Base-by-base conservation (phyloP, 768 basidiomycete species). In the Trametes cubensis region DNA sequence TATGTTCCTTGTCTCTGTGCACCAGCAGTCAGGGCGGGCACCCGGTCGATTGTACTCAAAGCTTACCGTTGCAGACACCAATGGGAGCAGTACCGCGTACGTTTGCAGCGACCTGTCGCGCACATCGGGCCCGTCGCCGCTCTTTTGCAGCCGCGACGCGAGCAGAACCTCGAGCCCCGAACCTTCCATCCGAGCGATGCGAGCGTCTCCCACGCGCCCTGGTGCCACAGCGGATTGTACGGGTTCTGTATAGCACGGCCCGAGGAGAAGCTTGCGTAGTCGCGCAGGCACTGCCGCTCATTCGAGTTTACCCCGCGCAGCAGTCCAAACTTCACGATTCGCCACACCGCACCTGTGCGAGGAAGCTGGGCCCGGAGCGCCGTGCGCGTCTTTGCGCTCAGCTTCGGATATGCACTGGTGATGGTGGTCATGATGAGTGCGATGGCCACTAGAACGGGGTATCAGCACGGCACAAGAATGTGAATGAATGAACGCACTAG, bases 151-250 rank as follows among this genome's bases (percentile, higher is more conserved):
- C 30, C 57, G 6, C 47, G 34, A 2, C 34, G 47, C 13, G 47
- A 30, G 38, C 57, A 58, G 17, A 6, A 28, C 5, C 8, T 23
- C 17, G 47, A 23, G 26, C 26, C 47, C 2, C 30, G 14, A 38
- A 23, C 40, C 4, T 25, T 21, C 20, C 8, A 10, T 2, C 4
- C 25, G 30, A 58, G 30, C 21, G 26, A 14, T 0, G n/a, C 61
- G 10, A 62, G 28, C 41, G 21, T 56, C 54, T 57, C 47, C 55
- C 54, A 61, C 17, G 54, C 60, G 30, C 18, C 53, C 39, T 61
- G 60, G 14, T 20, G 0, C 54, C 60, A 61, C 11, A 61, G 3
- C 10, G 45, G 60, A 26, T 50, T 56, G n/a, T 23, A 7, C 13
- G 53, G 34, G 17, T 56, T 45, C 14, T 40, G 49, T 6, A 54